Percentiles rank a stretch among this genome's conserved stretches.
These are phyloP conservation scores for Rhodotorula toruloides DNA, from an alignment of 768 basidiomycete genomes.

Conservation along the genomic window DNA sequence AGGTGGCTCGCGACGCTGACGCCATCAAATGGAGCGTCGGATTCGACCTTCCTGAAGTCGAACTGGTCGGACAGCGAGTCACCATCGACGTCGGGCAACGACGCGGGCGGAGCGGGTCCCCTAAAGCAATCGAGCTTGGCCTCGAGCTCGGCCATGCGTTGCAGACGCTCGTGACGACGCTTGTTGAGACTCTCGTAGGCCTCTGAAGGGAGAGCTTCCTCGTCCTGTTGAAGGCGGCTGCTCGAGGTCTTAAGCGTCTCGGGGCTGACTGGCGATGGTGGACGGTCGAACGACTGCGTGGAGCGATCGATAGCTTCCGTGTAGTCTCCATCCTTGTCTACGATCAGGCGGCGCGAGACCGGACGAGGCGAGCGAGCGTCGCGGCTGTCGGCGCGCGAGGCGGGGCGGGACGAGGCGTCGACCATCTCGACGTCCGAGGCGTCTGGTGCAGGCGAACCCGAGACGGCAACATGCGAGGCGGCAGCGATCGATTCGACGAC, in stretches of 20 bases:
- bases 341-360: not conserved
- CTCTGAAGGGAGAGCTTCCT: too few species aligned
- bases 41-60: not conserved
- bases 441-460: not conserved
- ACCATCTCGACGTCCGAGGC: not conserved
- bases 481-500: too few species aligned
- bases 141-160: too few species aligned
- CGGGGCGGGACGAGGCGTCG: too few species aligned
- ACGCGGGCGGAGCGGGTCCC: too few species aligned
- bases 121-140: too few species aligned
- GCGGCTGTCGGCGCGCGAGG: not conserved
- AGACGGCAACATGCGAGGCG: not conserved
- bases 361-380: not conserved
- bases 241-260: too few species aligned
- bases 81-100: not conserved
- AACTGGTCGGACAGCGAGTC: not conserved
- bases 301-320: not conserved
- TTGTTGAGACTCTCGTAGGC: not conserved
- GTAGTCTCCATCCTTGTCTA: too few species aligned
- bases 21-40: not conserved
- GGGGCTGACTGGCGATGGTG: slow-evolving; percentile 26
- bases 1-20: slow-evolving; percentile 14
- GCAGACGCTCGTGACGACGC: too few species aligned
- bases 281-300: not conserved
- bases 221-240: too few species aligned